A percentile compares a stretch with the other conserved stretches of the same genome.
These are phyloP conservation scores for Sclerotinia trifoliorum DNA, from an alignment of 2,329 filamentous ascomycete genomes.

Conservation along the genomic window DNA sequence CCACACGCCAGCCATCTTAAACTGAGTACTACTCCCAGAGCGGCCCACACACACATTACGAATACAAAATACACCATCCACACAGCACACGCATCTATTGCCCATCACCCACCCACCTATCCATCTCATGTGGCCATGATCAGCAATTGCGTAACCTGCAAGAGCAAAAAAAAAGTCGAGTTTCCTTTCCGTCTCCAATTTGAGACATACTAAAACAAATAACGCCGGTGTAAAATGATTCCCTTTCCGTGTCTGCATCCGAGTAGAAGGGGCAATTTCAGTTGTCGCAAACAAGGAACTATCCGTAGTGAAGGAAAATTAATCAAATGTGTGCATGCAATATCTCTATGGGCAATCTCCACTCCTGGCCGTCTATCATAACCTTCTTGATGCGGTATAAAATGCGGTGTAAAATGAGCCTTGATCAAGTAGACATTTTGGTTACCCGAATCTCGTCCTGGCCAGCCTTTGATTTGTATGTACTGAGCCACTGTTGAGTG, in stretches of 20 bases:
- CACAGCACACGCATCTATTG: neutral
- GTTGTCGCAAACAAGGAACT: neutral
- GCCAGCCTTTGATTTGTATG: neutral
- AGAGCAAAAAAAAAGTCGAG: constrained; percentile 3
- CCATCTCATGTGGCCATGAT: constrained; percentile 10
- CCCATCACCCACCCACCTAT: neutral
- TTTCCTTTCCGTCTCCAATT: neutral
- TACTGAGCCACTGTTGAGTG: neutral
- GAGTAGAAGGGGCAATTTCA: neutral
- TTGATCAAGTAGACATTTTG: neutral
- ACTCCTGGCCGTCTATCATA: constrained; percentile 10
- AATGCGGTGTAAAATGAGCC: neutral
- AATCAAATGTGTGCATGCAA: constrained; percentile 12
- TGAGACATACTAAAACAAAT: constrained; percentile 10
- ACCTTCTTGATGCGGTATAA: constrained; percentile 8
- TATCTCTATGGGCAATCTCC: constrained; percentile 3
- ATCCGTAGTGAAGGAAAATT: constrained; percentile 9
- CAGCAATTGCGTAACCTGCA: neutral
- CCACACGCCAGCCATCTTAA: neutral
- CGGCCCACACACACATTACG: neutral
- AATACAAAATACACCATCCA: constrained; percentile 1
- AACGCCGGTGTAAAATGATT: constrained; percentile 15
- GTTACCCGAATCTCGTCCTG: neutral
- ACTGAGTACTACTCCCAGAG: neutral
- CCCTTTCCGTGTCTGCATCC: constrained; percentile 6